phyloP scores from a whole-genome alignment of 176 grass and related monocot species.

The Oryza meridionalis region DNA sequence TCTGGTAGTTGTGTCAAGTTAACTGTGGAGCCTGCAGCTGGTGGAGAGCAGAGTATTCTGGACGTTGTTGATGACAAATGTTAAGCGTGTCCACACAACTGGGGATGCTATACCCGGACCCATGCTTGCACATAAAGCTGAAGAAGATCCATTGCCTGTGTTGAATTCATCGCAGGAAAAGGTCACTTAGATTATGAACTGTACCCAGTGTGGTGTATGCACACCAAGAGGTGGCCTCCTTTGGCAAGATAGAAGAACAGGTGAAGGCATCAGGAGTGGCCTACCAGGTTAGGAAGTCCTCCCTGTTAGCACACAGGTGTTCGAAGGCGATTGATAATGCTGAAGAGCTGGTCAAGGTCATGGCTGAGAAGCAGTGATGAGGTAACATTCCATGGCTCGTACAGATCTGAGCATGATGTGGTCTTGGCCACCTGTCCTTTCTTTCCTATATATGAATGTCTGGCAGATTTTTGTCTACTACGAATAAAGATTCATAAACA shows the following conservation, averaged over 20 bases:
- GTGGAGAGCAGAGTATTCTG: conserved; percentile 38
- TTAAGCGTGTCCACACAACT: conserved; percentile 66
- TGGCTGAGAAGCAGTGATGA: conserved; percentile 62
- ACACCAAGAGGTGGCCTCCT: conserved; percentile 80
- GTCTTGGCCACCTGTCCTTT: too few relatives aligned
- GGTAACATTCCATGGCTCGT: too few relatives aligned
- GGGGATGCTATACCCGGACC: conserved; percentile 77
- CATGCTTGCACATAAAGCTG: conserved; percentile 89
- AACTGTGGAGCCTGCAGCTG: conserved; percentile 54
- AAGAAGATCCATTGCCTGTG: conserved; percentile 83
- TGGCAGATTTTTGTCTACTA: too few relatives aligned
- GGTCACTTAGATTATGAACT: conserved; percentile 77
- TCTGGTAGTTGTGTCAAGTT: conserved; percentile 73
- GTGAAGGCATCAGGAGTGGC: conserved; percentile 70
- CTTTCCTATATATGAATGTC: too few relatives aligned
- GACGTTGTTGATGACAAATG: conserved; percentile 74
- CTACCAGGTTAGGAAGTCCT: conserved; percentile 80
- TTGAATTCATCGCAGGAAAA: conserved; percentile 85
- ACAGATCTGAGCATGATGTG: too few relatives aligned
- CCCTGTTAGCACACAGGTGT: conserved; percentile 72
- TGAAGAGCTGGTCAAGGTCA: conserved; percentile 79
- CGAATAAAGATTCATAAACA: too few relatives aligned
- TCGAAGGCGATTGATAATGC: conserved; percentile 86
- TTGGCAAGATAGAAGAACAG: conserved; percentile 91
- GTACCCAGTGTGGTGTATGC: conserved; percentile 84